Percentiles rank a stretch among this genome's conserved stretches.
Evolutionary conservation across 495 filamentous ascomycete species (phyloP).

Genomic region (Trichoderma orchidacearum): DNA sequence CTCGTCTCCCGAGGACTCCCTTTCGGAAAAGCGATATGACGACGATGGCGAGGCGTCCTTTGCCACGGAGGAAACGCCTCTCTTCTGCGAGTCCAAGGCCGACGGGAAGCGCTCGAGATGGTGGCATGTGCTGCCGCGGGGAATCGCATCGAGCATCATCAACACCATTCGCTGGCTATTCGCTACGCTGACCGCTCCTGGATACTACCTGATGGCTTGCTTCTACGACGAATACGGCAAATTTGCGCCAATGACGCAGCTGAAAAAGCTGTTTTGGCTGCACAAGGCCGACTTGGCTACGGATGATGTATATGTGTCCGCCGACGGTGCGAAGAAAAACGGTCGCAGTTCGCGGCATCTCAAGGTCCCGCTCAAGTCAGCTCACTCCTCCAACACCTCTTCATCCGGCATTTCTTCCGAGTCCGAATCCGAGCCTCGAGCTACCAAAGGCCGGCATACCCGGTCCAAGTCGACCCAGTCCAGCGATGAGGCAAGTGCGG

Average conservation of each 20-base stretch:
- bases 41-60: slow-evolving; percentile 13
- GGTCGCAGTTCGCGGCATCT: background rate
- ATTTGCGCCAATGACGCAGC: slow-evolving; percentile 56
- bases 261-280: slow-evolving; percentile 42
- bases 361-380: background rate
- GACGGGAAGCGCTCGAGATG: slow-evolving; percentile 20
- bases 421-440: slow-evolving; percentile 35
- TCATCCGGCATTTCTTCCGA: slow-evolving; percentile 45
- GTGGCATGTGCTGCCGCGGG: slow-evolving; percentile 44
- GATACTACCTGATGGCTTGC: slow-evolving; percentile 63
- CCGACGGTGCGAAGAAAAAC: background rate
- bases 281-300: slow-evolving; percentile 21
- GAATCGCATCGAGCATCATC: slow-evolving; percentile 40
- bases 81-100: slow-evolving; percentile 30
- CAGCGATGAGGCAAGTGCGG: slow-evolving; percentile 46
- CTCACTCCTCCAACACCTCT: slow-evolving; percentile 39
- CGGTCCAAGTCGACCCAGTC: slow-evolving; percentile 41
- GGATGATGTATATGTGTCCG: slow-evolving; percentile 18
- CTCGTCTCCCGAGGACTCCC: background rate
- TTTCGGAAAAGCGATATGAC: slow-evolving; percentile 1
- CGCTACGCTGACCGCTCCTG: slow-evolving; percentile 63
- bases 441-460: slow-evolving; percentile 18
- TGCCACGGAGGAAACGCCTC: slow-evolving; percentile 54
- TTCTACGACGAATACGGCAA: slow-evolving; percentile 68
- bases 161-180: slow-evolving; percentile 62